Evolutionary conservation across 192 early-diverging fungal genomes (phyloP).

Genomic region (Anaeromyces robustus): DNA sequence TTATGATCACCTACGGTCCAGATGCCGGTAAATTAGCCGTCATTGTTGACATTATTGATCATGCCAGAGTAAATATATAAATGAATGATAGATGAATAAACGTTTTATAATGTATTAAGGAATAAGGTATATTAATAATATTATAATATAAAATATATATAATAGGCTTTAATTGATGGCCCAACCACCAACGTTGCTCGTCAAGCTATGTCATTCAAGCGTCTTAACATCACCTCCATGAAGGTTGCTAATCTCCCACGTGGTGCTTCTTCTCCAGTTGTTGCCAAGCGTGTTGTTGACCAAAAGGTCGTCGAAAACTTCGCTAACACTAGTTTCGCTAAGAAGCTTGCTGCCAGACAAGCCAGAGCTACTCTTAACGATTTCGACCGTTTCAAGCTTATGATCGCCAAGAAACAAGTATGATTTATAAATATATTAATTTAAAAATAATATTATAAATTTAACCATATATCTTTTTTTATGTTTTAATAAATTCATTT

Average conservation of each 20-base stretch:
- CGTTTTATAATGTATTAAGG: not conserved
- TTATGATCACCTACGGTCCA: conserved; percentile 84
- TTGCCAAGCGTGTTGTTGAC: conserved; percentile 72
- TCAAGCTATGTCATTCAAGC: conserved; percentile 75
- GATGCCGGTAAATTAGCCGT: conserved; percentile 95
- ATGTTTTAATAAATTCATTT: too few species aligned
- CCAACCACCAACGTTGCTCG: conserved; percentile 88
- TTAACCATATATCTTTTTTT: not conserved
- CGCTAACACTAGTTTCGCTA: conserved; percentile 83
- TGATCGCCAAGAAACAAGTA: conserved; percentile 84
- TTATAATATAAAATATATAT: not conserved
- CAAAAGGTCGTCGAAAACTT: conserved; percentile 64
- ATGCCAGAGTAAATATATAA: conserved; percentile 60
- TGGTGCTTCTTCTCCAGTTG: conserved; percentile 51
- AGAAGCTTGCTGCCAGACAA: conserved; percentile 80
- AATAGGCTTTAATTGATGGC: conserved; percentile 83
- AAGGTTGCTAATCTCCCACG: conserved; percentile 74
- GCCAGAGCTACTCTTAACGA: conserved; percentile 65
- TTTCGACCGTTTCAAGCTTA: conserved; percentile 98
- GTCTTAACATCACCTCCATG: conserved; percentile 77
- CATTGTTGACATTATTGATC: conserved; percentile 98
- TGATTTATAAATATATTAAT: conserved; percentile 2
- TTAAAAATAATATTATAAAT: too few species aligned
- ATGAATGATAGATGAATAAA: not conserved
- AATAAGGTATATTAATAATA: conserved; percentile 1